These are phyloP conservation scores for Tuber indicum DNA, from an alignment of 495 filamentous ascomycete genomes.

Conservation along the genomic window DNA sequence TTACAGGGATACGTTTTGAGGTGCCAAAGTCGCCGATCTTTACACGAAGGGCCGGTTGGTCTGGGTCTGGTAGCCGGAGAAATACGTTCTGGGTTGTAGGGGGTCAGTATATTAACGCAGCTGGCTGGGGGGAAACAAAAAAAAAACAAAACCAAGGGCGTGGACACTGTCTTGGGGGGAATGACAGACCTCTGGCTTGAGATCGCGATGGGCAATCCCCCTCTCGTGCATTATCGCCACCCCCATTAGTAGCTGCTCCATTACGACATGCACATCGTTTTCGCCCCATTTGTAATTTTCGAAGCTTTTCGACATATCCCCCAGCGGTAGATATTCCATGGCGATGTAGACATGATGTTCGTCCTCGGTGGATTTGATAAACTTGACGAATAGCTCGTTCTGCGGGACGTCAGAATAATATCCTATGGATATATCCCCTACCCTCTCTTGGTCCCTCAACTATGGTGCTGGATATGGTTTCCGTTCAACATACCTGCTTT, in stretches of 20 bases:
- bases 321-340: not conserved
- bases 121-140: too few relatives aligned
- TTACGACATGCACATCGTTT: not conserved
- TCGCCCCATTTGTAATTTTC: not conserved
- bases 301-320: not conserved
- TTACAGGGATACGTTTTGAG: not conserved
- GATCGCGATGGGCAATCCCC: slow-evolving; percentile 3
- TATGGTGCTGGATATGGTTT: not conserved
- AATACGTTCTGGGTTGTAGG: not conserved
- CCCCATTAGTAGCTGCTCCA: slow-evolving; percentile 6
- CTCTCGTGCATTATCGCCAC: slow-evolving; percentile 1
- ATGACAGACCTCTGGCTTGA: slow-evolving; percentile 8
- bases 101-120: not conserved
- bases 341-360: not conserved
- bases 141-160: not conserved
- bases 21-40: slow-evolving; percentile 16
- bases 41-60: not conserved
- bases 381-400: not conserved
- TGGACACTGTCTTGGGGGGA: not conserved
- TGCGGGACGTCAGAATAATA: not conserved
- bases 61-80: not conserved
- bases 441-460: not conserved
- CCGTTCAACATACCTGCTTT: not conserved
- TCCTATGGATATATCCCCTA: not conserved
- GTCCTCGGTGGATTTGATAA: not conserved